These are phyloP conservation scores for Hyphodiscus hymeniophilus DNA, from an alignment of 495 filamentous ascomycete species.

Conservation along the genomic window DNA sequence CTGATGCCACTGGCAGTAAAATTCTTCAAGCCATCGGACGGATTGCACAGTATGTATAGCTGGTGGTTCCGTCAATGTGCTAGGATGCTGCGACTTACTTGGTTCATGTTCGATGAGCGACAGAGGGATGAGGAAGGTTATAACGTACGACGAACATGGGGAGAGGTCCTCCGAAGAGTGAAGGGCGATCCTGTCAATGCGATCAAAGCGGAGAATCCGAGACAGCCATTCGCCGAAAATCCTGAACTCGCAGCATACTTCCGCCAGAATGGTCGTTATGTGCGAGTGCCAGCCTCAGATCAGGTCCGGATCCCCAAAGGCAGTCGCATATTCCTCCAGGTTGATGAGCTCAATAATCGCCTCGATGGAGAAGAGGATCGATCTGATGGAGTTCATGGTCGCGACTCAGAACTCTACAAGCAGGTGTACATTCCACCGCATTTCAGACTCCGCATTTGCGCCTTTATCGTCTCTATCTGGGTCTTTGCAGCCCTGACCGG, in stretches of 20 bases:
- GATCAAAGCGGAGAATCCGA: constrained; percentile 28
- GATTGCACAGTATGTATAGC: constrained; percentile 72
- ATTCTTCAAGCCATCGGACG: constrained; percentile 76
- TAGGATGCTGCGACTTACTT: constrained; percentile 66
- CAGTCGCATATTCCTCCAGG: constrained; percentile 68
- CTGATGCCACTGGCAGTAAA: constrained; percentile 77
- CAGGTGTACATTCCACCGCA: constrained; percentile 83
- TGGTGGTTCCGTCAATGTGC: constrained; percentile 97
- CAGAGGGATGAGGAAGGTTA: constrained; percentile 75
- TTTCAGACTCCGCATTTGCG: constrained; percentile 70
- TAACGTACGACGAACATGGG: constrained; percentile 48
- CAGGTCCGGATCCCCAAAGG: constrained; percentile 90
- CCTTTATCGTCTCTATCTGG: constrained; percentile 90
- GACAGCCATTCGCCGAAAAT: constrained; percentile 26
- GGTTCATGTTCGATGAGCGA: constrained; percentile 87
- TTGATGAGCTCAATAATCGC: constrained; percentile 60
- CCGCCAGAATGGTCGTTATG: constrained; percentile 58
- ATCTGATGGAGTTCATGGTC: constrained; percentile 56
- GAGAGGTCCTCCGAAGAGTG: constrained; percentile 34
- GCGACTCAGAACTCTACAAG: constrained; percentile 57
- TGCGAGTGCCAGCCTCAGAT: constrained; percentile 84
- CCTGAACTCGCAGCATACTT: constrained; percentile 39
- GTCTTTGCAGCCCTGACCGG: constrained; percentile 88
- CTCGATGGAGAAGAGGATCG: constrained; percentile 45
- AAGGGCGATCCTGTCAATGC: constrained; percentile 39